phyloP scores from a whole-genome alignment of 768 basidiomycete genomes.

The Exidia glandulosa region DNA sequence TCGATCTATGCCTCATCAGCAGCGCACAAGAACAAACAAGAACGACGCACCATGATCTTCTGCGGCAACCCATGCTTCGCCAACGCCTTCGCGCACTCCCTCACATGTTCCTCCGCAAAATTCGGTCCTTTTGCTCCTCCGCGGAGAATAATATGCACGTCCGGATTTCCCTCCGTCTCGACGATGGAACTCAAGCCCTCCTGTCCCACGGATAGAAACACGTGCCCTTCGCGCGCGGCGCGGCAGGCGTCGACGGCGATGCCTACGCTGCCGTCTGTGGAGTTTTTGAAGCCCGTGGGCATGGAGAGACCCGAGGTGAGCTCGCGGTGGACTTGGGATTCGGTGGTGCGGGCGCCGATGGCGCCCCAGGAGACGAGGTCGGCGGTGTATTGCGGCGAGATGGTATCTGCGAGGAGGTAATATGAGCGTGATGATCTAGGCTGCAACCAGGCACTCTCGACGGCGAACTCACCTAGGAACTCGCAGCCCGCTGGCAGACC shows the following conservation, averaged over 20 bases:
- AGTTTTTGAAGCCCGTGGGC: conserved; percentile 98
- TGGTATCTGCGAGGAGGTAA: conserved; percentile 33
- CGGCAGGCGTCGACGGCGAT: conserved; percentile 95
- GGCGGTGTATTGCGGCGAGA: conserved; percentile 79
- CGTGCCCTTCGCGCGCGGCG: conserved; percentile 81
- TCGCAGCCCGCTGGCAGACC: conserved; percentile 96
- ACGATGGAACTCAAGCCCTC: conserved; percentile 91
- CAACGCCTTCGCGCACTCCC: conserved; percentile 62
- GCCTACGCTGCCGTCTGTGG: conserved; percentile 84
- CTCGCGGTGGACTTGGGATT: conserved; percentile 89
- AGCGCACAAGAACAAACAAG: conserved; percentile 1
- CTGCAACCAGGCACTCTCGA: background rate
- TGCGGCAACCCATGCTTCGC: conserved; percentile 64
- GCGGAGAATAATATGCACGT: conserved; percentile 89
- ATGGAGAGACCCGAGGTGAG: conserved; percentile 80
- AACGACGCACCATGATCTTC: conserved; percentile 70
- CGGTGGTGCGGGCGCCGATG: conserved; percentile 87
- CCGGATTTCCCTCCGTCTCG: conserved; percentile 90
- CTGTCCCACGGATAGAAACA: conserved; percentile 95
- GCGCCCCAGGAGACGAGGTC: conserved; percentile 94
- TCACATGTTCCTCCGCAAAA: conserved; percentile 69
- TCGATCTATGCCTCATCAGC: conserved; percentile 50
- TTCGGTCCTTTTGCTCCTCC: conserved; percentile 88
- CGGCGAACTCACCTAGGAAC: conserved; percentile 57
- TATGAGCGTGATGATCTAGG: background rate